Conservation (phyloP, 495 filamentous ascomycete species). For the Acidiella bohemica region DNA sequence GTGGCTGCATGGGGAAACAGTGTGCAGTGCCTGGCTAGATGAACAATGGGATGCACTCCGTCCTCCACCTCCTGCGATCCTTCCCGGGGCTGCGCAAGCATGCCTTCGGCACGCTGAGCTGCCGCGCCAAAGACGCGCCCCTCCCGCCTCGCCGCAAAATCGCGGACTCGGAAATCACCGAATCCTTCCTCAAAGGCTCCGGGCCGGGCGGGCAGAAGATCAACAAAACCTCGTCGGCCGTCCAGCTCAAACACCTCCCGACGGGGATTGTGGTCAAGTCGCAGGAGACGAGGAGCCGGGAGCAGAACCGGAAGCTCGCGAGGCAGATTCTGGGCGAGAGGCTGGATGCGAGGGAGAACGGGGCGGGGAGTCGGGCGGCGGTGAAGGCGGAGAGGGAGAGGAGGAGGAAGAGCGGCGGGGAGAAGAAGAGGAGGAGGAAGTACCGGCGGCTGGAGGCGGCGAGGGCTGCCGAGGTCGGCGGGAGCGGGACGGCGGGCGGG, state of each 20-base stretch:
- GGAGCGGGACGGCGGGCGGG: conserved; percentile 34
- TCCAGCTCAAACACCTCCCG: conserved; percentile 80
- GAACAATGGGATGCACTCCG: too few relatives aligned
- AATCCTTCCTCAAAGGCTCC: conserved; percentile 78
- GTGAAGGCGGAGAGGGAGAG: conserved; percentile 41
- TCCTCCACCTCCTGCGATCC: too few relatives aligned
- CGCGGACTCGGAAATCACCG: conserved; percentile 62
- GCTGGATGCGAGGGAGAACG: conserved; percentile 55
- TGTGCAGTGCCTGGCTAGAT: too few relatives aligned
- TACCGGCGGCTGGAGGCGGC: conserved; percentile 40
- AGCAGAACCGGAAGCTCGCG: conserved; percentile 82
- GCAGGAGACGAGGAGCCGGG: conserved; percentile 75
- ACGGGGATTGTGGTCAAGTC: conserved; percentile 84
- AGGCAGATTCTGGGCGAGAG: conserved; percentile 61
- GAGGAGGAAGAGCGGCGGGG: conserved; percentile 52
- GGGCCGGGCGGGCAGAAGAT: conserved; percentile 97
- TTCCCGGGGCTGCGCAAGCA: too few relatives aligned
- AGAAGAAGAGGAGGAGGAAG: conserved; percentile 55
- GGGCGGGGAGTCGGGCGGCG: conserved; percentile 42
- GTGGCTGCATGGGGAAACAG: too few relatives aligned
- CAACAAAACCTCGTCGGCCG: conserved; percentile 94
- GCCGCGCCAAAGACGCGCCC: conserved; percentile 36
- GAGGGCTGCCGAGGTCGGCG: conserved; percentile 28
- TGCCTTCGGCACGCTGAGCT: too few relatives aligned
- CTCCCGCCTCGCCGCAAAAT: conserved; percentile 66